Percentiles rank a stretch among this genome's conserved stretches.
Evolutionary conservation across 2,329 filamentous ascomycete species (phyloP).

Genomic region (Fusarium lateritium): DNA sequence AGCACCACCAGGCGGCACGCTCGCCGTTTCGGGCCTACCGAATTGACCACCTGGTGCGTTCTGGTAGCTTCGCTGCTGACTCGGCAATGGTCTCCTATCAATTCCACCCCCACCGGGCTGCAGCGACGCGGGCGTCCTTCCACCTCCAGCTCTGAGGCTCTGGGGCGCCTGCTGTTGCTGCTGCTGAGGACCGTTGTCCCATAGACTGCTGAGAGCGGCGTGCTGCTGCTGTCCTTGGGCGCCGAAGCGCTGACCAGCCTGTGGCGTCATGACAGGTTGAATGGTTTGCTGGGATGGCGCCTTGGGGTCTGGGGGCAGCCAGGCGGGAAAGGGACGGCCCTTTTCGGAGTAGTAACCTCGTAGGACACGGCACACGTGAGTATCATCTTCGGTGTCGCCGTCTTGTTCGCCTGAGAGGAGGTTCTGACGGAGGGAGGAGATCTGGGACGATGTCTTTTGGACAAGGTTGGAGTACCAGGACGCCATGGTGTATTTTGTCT

Average conservation of each 20-base stretch:
- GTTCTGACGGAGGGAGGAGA: slow-evolving; percentile 77
- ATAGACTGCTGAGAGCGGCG: slow-evolving; percentile 68
- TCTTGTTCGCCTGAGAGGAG: slow-evolving; percentile 77
- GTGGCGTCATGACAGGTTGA: slow-evolving; percentile 66
- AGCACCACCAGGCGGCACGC: slow-evolving; percentile 52
- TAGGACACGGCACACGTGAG: slow-evolving; percentile 93
- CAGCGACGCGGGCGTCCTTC: slow-evolving; percentile 51
- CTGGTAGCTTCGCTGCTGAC: slow-evolving; percentile 77
- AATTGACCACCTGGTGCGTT: slow-evolving; percentile 49
- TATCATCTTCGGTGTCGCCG: slow-evolving; percentile 88
- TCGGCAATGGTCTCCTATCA: slow-evolving; percentile 52
- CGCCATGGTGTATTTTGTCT: slow-evolving; percentile 66
- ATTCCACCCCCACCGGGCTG: slow-evolving; percentile 51
- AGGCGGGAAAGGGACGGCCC: slow-evolving; percentile 82
- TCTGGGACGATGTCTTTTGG: slow-evolving; percentile 75
- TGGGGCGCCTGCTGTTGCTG: slow-evolving; percentile 54
- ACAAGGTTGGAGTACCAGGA: slow-evolving; percentile 86
- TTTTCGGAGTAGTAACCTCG: slow-evolving; percentile 95
- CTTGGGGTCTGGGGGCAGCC: slow-evolving; percentile 94
- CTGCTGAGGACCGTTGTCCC: slow-evolving; percentile 63
- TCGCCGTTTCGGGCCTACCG: slow-evolving; percentile 44
- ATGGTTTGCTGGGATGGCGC: slow-evolving; percentile 64
- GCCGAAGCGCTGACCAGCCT: slow-evolving; percentile 69
- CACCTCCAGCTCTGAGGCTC: slow-evolving; percentile 63
- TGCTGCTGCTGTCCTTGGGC: slow-evolving; percentile 54